Conservation (phyloP, 257 asterid genomes). For the Henckelia pumila region DNA sequence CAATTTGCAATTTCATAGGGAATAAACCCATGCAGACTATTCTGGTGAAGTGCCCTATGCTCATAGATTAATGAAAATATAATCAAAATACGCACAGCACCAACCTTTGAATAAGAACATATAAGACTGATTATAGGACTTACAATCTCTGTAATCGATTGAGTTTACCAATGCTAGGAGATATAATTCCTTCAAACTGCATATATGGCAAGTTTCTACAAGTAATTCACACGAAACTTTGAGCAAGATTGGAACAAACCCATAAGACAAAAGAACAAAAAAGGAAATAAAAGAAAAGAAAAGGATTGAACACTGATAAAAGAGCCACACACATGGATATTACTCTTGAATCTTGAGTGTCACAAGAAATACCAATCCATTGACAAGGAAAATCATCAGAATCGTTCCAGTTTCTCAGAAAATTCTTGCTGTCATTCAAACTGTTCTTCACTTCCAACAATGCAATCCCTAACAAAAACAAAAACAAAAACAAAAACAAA, state of each 20-base stretch:
- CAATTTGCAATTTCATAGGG: conserved; percentile 73
- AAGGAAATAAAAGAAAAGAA: not conserved
- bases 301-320: not conserved
- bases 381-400: conserved; percentile 73
- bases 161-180: conserved; percentile 81
- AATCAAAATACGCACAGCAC: conserved; percentile 14
- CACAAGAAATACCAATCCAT: conserved; percentile 92
- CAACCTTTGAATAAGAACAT: not conserved
- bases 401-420: conserved; percentile 70
- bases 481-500: not conserved
- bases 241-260: conserved; percentile 3
- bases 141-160: conserved; percentile 75
- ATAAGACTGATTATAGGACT: conserved; percentile 29
- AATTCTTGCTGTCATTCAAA: conserved; percentile 73
- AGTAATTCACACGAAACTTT: conserved; percentile 14
- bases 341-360: conserved; percentile 71
- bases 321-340: conserved; percentile 60
- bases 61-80: not conserved
- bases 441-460: conserved; percentile 80
- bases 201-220: conserved; percentile 78
- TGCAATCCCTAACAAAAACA: conserved; percentile 44
- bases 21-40: conserved; percentile 76
- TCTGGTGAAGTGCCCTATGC: conserved; percentile 91
- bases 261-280: conserved; percentile 14
- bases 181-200: conserved; percentile 85